Conservation (phyloP, 495 filamentous ascomycete species). For the Trichocladium antarcticum region DNA sequence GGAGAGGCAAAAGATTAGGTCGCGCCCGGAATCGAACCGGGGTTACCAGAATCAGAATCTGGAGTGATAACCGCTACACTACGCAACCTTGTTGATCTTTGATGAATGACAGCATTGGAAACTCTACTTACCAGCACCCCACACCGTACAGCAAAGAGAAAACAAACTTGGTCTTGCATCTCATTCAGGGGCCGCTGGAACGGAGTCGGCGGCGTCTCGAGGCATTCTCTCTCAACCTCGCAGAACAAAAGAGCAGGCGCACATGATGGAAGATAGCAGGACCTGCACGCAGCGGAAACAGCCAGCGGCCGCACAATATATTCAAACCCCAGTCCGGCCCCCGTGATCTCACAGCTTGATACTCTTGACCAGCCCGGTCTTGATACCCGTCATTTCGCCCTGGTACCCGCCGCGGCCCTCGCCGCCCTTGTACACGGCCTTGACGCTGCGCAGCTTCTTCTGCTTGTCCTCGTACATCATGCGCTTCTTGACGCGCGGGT, state of each 20-base stretch:
- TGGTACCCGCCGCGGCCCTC: conserved; percentile 78
- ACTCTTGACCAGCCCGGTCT: conserved; percentile 85
- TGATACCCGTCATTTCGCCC: conserved; percentile 92
- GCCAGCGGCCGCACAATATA: neutral
- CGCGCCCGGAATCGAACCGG: conserved; percentile 19
- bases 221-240: too few relatives aligned
- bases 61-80: conserved; percentile 20
- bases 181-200: too few relatives aligned
- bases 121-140: too few relatives aligned
- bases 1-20: conserved; percentile 9
- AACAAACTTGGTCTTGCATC: too few relatives aligned
- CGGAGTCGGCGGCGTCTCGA: too few relatives aligned
- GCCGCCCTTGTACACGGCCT: conserved; percentile 75
- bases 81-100: conserved; percentile 6
- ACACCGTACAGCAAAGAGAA: too few relatives aligned
- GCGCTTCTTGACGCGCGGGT: conserved; percentile 95
- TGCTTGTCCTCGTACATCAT: conserved; percentile 86
- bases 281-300: neutral
- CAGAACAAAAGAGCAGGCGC: too few relatives aligned
- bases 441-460: conserved; percentile 83
- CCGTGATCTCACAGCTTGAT: conserved; percentile 56
- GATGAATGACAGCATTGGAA: neutral
- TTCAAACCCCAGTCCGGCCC: neutral
- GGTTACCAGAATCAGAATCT: conserved; percentile 19
- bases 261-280: neutral